A percentile compares a stretch with the other conserved stretches of the same genome.
These are phyloP conservation scores for Aegilops sharonensis DNA, from an alignment of 176 grass and related monocot genomes.

Conservation along the genomic window DNA sequence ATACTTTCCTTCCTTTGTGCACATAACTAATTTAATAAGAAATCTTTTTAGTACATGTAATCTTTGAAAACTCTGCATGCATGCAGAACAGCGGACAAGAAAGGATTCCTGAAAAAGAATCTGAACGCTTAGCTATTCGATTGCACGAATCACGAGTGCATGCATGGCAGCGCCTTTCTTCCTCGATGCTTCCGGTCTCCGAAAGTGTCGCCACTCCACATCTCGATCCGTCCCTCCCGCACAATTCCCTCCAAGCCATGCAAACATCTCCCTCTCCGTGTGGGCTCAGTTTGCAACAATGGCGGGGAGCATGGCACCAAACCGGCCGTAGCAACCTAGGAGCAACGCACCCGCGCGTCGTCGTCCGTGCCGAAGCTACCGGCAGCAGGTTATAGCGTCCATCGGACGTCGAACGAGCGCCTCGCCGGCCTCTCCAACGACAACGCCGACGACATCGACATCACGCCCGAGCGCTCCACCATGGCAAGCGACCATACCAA, in stretches of 20 bases:
- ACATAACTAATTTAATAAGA: too few relatives aligned
- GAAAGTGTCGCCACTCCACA: conserved; percentile 26
- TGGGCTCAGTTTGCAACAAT: conserved; percentile 9
- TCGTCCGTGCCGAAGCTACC: conserved; percentile 40
- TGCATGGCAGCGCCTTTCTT: too few relatives aligned
- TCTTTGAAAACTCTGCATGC: too few relatives aligned
- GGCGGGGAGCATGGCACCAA: conserved; percentile 19
- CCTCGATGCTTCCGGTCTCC: conserved; percentile 3
- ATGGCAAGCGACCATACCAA: conserved; percentile 61
- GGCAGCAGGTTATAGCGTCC: conserved; percentile 36
- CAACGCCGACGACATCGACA: conserved; percentile 41
- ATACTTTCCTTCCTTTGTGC: too few relatives aligned
- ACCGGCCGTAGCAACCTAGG: conserved; percentile 15
- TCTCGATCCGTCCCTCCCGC: neutral
- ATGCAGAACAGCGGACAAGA: too few relatives aligned
- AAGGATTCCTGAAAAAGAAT: too few relatives aligned
- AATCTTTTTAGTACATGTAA: too few relatives aligned
- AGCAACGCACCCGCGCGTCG: neutral
- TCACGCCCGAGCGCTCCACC: conserved; percentile 29
- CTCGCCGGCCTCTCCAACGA: conserved; percentile 44
- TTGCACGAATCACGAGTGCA: neutral
- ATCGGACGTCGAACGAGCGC: conserved; percentile 46
- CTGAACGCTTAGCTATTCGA: neutral
- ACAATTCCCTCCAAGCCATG: conserved; percentile 37
- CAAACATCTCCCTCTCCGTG: neutral